Base-by-base conservation (phyloP, 176 grass and related monocot species). In the Triticum dicoccoides region DNA sequence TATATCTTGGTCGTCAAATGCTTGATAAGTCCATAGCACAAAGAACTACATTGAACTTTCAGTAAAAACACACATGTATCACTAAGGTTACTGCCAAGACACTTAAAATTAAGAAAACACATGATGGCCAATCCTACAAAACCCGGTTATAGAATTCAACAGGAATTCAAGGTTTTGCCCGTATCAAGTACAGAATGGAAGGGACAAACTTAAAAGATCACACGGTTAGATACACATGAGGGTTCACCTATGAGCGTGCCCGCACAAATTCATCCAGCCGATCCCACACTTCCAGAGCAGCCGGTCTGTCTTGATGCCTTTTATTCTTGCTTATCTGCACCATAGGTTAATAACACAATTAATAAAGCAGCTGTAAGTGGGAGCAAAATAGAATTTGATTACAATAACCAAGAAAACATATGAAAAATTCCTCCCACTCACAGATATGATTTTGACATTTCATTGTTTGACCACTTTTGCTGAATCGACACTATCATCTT, bases 311-410 rank as follows among this genome's bases (percentile, higher is more conserved):
- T 84, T 98, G 96, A 91, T 98, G 96, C 74, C 96, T 88, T 85
- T 98, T 98, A 71, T 95, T 92, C 87, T 98, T 98, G 88, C 96
- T 98, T 81, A 98, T 95, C 96, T 98, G 86, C 49, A 74, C 11
- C 65, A 38, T 15, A 74, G 45, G 39, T 12, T 9, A n/a, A 6
- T n/a, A 74, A 65, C 5, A 91, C 56, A 32, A 32, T 32, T 32
- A 82, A 62, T 9, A 44, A 83, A 35, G 65, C 33, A 33, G 67
- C 24, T 25, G 24, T 25, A 25, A 25, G 24, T 25, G 24, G 24
- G 24, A 25, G 24, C 24, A 25, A 25, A 25, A 25, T 25, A 25
- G 24, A 25, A 25, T 25, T 25, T 25, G 24, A 25, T 25, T 25
- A 25, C 24, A 25, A 25, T 25, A 25, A 25, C 24, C 24, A 25